A percentile compares a stretch with the other conserved stretches of the same genome.
Evolutionary conservation across 2,329 filamentous ascomycete species (phyloP).

Genomic region (Colletotrichum siamense): DNA sequence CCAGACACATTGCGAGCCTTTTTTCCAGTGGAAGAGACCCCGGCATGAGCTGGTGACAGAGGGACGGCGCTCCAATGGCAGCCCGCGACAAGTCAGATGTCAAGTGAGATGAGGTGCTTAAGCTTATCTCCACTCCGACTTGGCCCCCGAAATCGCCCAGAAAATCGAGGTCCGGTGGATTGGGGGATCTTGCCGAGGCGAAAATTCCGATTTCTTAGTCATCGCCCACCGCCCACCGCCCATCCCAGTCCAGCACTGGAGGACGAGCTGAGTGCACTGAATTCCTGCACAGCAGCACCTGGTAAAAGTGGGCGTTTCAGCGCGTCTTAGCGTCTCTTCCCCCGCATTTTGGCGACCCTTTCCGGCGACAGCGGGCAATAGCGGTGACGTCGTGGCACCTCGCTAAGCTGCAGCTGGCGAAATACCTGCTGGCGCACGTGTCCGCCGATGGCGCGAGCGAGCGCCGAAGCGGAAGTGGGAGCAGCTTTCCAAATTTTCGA

Average conservation of each 20-base stretch:
- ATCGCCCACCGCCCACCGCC: not conserved
- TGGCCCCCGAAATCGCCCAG: slow-evolving; percentile 4
- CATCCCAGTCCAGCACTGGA: not conserved
- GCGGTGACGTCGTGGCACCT: slow-evolving; percentile 10
- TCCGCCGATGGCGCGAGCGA: slow-evolving; percentile 6
- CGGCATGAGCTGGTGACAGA: not conserved
- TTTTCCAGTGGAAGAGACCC: not conserved
- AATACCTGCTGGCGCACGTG: slow-evolving; percentile 17
- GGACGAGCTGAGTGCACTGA: not conserved
- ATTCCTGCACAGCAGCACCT: not conserved
- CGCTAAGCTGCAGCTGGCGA: slow-evolving; percentile 9
- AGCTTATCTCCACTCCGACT: slow-evolving; percentile 15
- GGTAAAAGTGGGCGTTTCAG: slow-evolving; percentile 11
- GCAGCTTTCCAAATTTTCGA: not conserved
- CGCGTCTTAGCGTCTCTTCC: slow-evolving; percentile 6
- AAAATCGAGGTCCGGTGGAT: not conserved
- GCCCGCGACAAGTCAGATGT: slow-evolving; percentile 7
- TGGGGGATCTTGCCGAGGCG: slow-evolving; percentile 1
- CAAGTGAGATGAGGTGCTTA: slow-evolving; percentile 5
- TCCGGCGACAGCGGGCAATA: not conserved
- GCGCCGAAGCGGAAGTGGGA: not conserved
- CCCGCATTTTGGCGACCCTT: slow-evolving; percentile 19
- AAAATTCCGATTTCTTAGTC: not conserved
- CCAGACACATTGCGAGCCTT: not conserved
- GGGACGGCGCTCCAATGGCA: not conserved